phyloP scores from a whole-genome alignment of 768 basidiomycete species.

The Brasilioporus rufonigricans region DNA sequence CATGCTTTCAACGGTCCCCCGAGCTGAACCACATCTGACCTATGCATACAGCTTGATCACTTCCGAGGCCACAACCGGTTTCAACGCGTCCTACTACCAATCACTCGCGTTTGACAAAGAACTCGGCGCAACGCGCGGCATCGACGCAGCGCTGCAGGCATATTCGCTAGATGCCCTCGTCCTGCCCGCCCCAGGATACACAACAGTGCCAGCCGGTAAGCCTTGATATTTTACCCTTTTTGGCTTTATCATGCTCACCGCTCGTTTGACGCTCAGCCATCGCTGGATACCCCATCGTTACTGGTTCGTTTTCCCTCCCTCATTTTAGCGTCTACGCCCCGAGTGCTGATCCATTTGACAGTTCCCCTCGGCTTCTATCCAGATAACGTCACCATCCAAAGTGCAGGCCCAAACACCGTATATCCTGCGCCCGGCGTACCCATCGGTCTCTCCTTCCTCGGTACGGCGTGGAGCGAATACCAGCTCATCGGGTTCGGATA shows the following conservation, averaged over 20 bases:
- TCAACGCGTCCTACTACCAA: neutral
- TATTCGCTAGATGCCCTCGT: neutral
- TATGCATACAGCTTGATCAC: neutral
- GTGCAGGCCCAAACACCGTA: neutral
- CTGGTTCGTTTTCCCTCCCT: constrained; percentile 18
- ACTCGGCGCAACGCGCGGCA: neutral
- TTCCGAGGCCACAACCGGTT: neutral
- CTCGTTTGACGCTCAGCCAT: constrained; percentile 25
- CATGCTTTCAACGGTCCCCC: too few relatives aligned
- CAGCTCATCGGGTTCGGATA: constrained; percentile 42
- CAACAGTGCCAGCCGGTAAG: constrained; percentile 21
- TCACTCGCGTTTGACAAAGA: neutral
- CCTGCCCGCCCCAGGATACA: constrained; percentile 24
- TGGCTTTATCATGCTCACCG: neutral
- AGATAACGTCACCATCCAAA: constrained; percentile 19
- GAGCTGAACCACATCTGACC: too few relatives aligned
- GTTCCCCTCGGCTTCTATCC: constrained; percentile 43
- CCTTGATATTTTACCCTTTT: too few relatives aligned
- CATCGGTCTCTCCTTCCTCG: constrained; percentile 43
- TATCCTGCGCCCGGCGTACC: constrained; percentile 40
- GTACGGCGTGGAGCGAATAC: constrained; percentile 45
- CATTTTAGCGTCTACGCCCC: neutral
- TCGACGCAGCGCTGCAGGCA: neutral
- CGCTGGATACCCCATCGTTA: constrained; percentile 37
- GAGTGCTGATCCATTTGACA: constrained; percentile 22